Conservation (phyloP, 2,329 filamentous ascomycete genomes). For the Paraphoma sp. region DNA sequence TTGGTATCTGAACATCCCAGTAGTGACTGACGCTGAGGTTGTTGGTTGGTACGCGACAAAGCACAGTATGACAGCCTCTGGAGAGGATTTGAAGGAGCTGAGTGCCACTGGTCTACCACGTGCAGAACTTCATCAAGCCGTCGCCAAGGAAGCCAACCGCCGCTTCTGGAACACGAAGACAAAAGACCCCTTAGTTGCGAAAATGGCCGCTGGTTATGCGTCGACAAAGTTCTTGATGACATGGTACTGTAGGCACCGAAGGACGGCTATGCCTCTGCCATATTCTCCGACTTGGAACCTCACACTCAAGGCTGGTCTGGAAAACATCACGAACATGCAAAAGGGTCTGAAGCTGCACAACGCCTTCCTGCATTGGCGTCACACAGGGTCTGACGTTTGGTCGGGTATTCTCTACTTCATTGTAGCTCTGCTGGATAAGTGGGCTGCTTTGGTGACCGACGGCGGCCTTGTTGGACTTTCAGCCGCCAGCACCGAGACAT, state of each 20-base stretch:
- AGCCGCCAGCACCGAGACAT: constrained; percentile 39
- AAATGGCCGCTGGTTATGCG: constrained; percentile 56
- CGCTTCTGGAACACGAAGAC: constrained; percentile 48
- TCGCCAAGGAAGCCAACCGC: constrained; percentile 51
- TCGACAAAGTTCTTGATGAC: constrained; percentile 58
- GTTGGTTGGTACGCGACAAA: constrained; percentile 51
- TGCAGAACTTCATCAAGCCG: constrained; percentile 49
- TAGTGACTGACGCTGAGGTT: constrained; percentile 53
- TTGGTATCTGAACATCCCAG: constrained; percentile 57
- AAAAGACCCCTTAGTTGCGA: constrained; percentile 52
- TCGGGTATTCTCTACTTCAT: constrained; percentile 61
- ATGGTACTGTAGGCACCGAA: constrained; percentile 55
- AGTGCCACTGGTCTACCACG: constrained; percentile 37
- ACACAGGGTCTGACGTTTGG: constrained; percentile 57
- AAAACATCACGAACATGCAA: constrained; percentile 56
- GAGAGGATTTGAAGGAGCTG: constrained; percentile 16
- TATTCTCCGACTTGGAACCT: constrained; percentile 62
- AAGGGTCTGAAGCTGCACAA: constrained; percentile 61
- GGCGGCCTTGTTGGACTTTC: constrained; percentile 52
- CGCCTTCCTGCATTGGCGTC: constrained; percentile 61
- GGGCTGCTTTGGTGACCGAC: constrained; percentile 57
- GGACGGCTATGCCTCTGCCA: constrained; percentile 53
- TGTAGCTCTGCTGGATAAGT: constrained; percentile 61
- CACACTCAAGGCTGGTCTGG: constrained; percentile 56
- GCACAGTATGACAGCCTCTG: neutral